These are phyloP conservation scores for Pyrenophora graminea DNA, from an alignment of 2,329 filamentous ascomycete genomes.

Conservation along the genomic window DNA sequence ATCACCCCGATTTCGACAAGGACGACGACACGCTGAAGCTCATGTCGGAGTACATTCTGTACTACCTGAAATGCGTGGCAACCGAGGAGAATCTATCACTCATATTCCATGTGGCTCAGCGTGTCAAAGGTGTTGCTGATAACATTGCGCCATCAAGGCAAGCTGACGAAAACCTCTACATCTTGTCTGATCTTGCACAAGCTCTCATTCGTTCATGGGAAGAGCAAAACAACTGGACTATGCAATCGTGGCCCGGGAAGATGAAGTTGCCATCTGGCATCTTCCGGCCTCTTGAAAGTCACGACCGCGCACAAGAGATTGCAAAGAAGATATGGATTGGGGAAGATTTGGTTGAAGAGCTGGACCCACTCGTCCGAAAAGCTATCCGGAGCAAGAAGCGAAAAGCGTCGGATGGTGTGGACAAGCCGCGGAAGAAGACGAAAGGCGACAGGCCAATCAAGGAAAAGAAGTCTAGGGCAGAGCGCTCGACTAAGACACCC, in stretches of 20 bases:
- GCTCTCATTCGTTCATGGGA: constrained; percentile 82
- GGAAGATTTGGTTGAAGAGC: constrained; percentile 70
- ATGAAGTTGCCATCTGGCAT: constrained; percentile 78
- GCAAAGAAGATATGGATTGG: constrained; percentile 84
- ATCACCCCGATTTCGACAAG: constrained; percentile 83
- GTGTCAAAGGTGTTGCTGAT: constrained; percentile 87
- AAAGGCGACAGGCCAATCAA: constrained; percentile 37
- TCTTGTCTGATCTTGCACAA: constrained; percentile 85
- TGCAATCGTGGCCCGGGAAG: constrained; percentile 82
- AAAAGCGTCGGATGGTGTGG: constrained; percentile 35
- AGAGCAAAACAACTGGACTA: constrained; percentile 81
- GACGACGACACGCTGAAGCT: constrained; percentile 71
- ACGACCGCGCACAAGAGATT: constrained; percentile 79
- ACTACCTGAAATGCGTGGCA: constrained; percentile 81
- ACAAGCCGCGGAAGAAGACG: constrained; percentile 43
- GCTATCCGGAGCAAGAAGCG: constrained; percentile 65
- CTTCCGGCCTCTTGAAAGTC: constrained; percentile 74
- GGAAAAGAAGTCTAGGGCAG: constrained; percentile 37
- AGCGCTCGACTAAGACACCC: constrained; percentile 44
- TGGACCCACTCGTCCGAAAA: constrained; percentile 76
- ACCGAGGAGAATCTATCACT: constrained; percentile 85
- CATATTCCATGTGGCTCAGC: constrained; percentile 89
- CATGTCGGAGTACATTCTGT: constrained; percentile 86
- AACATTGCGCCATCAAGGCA: constrained; percentile 63
- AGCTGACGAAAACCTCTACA: constrained; percentile 74